Evolutionary conservation across 192 early-diverging fungal genomes (phyloP).

Genomic region (Martensiomyces pterosporus): DNA sequence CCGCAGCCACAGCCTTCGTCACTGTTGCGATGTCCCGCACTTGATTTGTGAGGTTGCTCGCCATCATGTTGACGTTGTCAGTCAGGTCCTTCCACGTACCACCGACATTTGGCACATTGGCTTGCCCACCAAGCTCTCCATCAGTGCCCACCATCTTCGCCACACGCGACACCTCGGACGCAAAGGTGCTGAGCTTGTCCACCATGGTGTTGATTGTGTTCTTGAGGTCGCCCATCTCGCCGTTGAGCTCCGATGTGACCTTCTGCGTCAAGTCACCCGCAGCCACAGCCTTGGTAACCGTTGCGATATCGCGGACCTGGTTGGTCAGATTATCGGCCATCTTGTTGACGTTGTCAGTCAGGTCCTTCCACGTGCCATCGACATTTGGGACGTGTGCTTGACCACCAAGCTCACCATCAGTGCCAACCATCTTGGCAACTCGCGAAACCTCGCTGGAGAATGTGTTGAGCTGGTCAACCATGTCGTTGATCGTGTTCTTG

Average conservation of each 20-base stretch:
- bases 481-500: slow-evolving; percentile 13
- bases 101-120: slow-evolving; percentile 50
- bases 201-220: slow-evolving; percentile 58
- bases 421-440: slow-evolving; percentile 53
- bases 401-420: slow-evolving; percentile 52
- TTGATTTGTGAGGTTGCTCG: slow-evolving; percentile 57
- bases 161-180: slow-evolving; percentile 59
- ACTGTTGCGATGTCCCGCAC: slow-evolving; percentile 60
- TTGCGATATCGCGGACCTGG: slow-evolving; percentile 56
- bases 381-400: slow-evolving; percentile 46
- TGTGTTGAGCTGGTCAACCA: slow-evolving; percentile 42
- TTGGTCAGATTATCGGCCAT: slow-evolving; percentile 59
- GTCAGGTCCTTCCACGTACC: slow-evolving; percentile 62
- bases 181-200: slow-evolving; percentile 51
- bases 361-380: slow-evolving; percentile 48
- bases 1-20: slow-evolving; percentile 56
- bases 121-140: slow-evolving; percentile 60
- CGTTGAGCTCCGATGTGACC: slow-evolving; percentile 44
- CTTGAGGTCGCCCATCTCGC: slow-evolving; percentile 60
- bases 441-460: slow-evolving; percentile 51
- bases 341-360: slow-evolving; percentile 55
- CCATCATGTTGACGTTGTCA: slow-evolving; percentile 63
- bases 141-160: slow-evolving; percentile 63
- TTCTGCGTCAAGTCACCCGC: slow-evolving; percentile 50
- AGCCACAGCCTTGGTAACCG: slow-evolving; percentile 55